Conservation (phyloP, 78 protist species). For the Diacronema lutheri region DNA sequence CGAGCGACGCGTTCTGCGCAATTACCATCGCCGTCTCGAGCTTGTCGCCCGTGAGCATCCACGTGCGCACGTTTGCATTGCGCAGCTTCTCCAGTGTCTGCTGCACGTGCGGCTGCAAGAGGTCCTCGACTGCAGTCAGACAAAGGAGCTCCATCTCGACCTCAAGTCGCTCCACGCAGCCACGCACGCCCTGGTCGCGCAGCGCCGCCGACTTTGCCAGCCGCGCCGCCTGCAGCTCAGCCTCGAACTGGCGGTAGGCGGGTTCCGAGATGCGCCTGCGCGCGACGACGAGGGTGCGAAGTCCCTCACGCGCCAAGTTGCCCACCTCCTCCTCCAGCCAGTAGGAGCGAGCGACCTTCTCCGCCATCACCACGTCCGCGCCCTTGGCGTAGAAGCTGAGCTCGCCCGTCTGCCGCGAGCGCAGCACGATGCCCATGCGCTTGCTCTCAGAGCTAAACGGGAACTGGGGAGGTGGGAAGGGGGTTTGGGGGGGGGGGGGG, state of each 20-base stretch:
- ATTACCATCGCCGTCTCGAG: constrained; percentile 86
- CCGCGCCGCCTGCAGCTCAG: constrained; percentile 26
- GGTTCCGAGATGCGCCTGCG: background rate
- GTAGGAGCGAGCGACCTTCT: constrained; percentile 43
- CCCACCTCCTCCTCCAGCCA: constrained; percentile 93
- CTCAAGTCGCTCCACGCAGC: constrained; percentile 61
- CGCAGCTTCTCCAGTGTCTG: constrained; percentile 79
- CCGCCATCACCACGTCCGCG: constrained; percentile 80
- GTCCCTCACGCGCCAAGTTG: constrained; percentile 94
- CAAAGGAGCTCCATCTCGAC: constrained; percentile 69
- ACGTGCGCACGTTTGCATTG: constrained; percentile 82
- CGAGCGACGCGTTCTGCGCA: constrained; percentile 77
- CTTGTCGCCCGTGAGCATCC: constrained; percentile 96
- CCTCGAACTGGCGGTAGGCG: background rate
- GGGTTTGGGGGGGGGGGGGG: no score
- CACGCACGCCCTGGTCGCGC: constrained; percentile 22
- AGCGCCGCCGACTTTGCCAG: constrained; percentile 24
- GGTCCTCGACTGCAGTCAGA: constrained; percentile 90
- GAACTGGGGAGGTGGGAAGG: no score
- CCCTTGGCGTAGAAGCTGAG: constrained; percentile 87
- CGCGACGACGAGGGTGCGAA: constrained; percentile 92
- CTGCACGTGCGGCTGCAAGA: constrained; percentile 68
- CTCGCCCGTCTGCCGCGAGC: constrained; percentile 48
- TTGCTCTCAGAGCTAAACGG: constrained; percentile 94
- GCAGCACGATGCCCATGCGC: constrained; percentile 94